These are phyloP conservation scores for Mycosphaerella sp. DNA, from an alignment of 2,329 filamentous ascomycete genomes.

Conservation along the genomic window DNA sequence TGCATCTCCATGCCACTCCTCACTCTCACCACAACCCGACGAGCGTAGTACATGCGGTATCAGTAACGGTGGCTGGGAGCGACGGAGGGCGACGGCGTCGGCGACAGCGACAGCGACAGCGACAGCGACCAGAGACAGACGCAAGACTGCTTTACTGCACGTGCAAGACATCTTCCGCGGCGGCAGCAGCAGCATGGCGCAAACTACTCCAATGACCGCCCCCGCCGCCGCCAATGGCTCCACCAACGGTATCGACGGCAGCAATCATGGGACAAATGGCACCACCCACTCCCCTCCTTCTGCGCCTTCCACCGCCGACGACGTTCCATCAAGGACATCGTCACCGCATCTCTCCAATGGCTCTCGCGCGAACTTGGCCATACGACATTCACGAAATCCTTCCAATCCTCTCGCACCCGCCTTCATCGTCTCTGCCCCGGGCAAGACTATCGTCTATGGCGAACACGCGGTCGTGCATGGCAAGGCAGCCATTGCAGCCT, in stretches of 20 bases:
- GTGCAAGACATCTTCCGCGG: no score
- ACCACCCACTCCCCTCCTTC: conserved; percentile 2
- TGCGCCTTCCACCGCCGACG: conserved; percentile 4
- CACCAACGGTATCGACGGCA: no score
- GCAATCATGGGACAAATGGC: conserved; percentile 6
- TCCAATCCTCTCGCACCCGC: conserved; percentile 65
- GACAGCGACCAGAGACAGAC: background rate
- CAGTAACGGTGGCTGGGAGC: background rate
- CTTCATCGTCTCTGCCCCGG: conserved; percentile 97
- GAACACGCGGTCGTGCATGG: conserved; percentile 98
- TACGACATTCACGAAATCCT: conserved; percentile 21
- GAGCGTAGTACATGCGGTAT: background rate
- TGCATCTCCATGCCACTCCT: background rate
- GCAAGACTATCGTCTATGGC: conserved; percentile 96
- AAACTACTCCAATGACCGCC: background rate
- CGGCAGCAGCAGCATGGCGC: conserved; percentile 1
- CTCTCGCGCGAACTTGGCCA: background rate
- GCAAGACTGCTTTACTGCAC: background rate
- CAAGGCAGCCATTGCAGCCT: conserved; percentile 90
- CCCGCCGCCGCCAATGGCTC: background rate
- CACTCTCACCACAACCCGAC: background rate
- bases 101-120: background rate
- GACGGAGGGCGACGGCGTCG: background rate
- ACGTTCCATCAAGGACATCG: conserved; percentile 2
- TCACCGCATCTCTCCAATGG: background rate